Evolutionary conservation across 805 yeast species (phyloP).

Genomic region (Kodamaea neixiangensis): DNA sequence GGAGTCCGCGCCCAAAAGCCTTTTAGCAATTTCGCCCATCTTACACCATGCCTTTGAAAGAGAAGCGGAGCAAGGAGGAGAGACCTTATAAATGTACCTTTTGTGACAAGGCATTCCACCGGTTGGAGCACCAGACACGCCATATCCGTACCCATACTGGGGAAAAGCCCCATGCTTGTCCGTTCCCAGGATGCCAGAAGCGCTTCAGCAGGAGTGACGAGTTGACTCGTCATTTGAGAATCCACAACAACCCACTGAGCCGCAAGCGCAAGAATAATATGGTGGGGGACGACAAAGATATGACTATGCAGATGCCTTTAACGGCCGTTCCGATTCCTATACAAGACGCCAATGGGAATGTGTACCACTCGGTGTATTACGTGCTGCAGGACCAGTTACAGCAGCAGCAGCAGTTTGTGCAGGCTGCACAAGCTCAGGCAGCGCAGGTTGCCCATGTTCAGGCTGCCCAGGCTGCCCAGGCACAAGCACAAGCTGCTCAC

Average conservation of each 20-base stretch:
- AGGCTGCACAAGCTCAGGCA: background rate
- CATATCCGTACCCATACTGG: slow-evolving; percentile 83
- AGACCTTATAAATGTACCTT: slow-evolving; percentile 71
- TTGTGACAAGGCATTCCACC: slow-evolving; percentile 72
- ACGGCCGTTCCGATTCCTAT: slow-evolving; percentile 12
- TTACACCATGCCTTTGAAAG: slow-evolving; percentile 13
- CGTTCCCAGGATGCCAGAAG: slow-evolving; percentile 69
- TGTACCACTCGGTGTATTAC: slow-evolving; percentile 37
- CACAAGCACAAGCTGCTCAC: background rate
- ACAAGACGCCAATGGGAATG: slow-evolving; percentile 5
- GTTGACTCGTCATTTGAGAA: slow-evolving; percentile 69
- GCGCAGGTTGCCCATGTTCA: too few species aligned
- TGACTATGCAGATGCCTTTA: slow-evolving; percentile 11
- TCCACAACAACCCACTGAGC: slow-evolving; percentile 71
- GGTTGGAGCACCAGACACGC: slow-evolving; percentile 77
- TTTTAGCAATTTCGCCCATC: background rate
- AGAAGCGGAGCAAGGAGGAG: slow-evolving; percentile 15
- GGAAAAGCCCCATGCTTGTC: slow-evolving; percentile 78
- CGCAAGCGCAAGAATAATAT: slow-evolving; percentile 52
- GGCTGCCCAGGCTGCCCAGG: background rate
- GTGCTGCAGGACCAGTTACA: slow-evolving; percentile 16
- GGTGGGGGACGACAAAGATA: slow-evolving; percentile 11
- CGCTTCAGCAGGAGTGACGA: slow-evolving; percentile 72
- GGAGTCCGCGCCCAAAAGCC: background rate
- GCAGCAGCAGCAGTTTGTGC: background rate